phyloP scores from a whole-genome alignment of 1,139 yeast genomes.

The Arxiozyma slooffiae region DNA sequence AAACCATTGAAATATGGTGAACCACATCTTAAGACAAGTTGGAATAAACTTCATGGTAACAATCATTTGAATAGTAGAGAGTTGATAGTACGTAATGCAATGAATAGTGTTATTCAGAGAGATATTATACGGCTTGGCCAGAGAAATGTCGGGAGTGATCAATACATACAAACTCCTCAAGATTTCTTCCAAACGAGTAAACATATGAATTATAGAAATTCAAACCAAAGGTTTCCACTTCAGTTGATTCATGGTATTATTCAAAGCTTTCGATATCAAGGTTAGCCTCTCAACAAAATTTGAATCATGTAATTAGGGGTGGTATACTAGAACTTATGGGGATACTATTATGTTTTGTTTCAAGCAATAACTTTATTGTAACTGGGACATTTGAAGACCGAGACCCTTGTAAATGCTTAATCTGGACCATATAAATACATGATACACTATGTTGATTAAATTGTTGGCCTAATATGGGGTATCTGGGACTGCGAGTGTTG shows the following conservation, averaged over 20 bases:
- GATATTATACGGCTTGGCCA: not conserved
- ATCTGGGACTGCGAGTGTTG: slow-evolving; percentile 52
- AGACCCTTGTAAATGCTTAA: slow-evolving; percentile 89
- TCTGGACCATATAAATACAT: slow-evolving; percentile 90
- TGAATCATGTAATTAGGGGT: slow-evolving; percentile 74
- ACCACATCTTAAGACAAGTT: not conserved
- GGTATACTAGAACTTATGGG: slow-evolving; percentile 96
- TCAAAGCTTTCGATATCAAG: slow-evolving; percentile 55
- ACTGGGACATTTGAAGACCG: slow-evolving; percentile 80
- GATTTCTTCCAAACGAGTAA: not conserved
- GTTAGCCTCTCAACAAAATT: slow-evolving; percentile 69
- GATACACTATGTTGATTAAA: slow-evolving; percentile 67
- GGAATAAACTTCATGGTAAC: not conserved
- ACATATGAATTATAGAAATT: no score
- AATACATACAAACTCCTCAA: not conserved
- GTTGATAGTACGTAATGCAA: not conserved
- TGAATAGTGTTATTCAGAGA: not conserved
- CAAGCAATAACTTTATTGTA: slow-evolving; percentile 51
- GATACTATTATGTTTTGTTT: slow-evolving; percentile 72
- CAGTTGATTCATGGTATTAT: slow-evolving; percentile 34
- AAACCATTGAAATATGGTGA: not conserved
- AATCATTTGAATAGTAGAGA: not conserved
- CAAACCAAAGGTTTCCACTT: not conserved
- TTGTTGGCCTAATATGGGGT: slow-evolving; percentile 44
- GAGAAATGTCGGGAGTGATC: not conserved